Base-by-base conservation (phyloP, 1,284 basidiomycete species). In the Heterobasidion irregulare region DNA sequence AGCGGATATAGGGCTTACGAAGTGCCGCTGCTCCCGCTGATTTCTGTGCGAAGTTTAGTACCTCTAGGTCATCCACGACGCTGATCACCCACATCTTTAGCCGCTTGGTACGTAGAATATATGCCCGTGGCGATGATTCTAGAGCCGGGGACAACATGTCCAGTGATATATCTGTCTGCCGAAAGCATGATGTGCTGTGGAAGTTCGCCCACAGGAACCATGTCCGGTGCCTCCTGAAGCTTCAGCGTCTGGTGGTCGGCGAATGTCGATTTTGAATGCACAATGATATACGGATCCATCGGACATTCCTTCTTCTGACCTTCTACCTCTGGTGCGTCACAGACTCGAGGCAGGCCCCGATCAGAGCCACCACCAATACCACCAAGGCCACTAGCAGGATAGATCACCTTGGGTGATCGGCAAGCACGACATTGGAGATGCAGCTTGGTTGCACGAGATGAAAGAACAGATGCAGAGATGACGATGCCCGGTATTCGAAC, bases 201-300 rank as follows among this genome's bases (percentile, higher is more conserved):
- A 49, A 99, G 77, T 67, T 99, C 97, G 76, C 97, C 97, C 19
- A 99, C 94, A 2, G 97, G 97, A 0, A 99, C 97, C 94, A 98
- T 98, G 69, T 99, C 97, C 0, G 97, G 97, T 7, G 96, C 95
- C 72, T 99, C 97, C 70, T 99, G 97, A 13, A 99, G 80, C 70
- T 99, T 99, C 64, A 99, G 80, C 7, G 86, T 92, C 72, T 99
- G 97, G 64, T 95, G 92, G 68, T 99, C 97, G 33, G 96, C 89
- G 68, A 99, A 99, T 4, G 81, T 76, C 53, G 94, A 99, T 70
- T 94, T 92, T 54, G 94, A 91, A 71, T 99, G 97, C 10, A 99
- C 78, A 64, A 99, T 97, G 50, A 96, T 79, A 72, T 94, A 99
- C 0, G 97, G 97, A 67, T 99, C 97, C 54, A 98, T 73, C 0